Evolutionary conservation across 345 rosid species (phyloP), one percentile per base, ranked within the genome.

Genomic region (Eucalyptus grandis): DNA sequence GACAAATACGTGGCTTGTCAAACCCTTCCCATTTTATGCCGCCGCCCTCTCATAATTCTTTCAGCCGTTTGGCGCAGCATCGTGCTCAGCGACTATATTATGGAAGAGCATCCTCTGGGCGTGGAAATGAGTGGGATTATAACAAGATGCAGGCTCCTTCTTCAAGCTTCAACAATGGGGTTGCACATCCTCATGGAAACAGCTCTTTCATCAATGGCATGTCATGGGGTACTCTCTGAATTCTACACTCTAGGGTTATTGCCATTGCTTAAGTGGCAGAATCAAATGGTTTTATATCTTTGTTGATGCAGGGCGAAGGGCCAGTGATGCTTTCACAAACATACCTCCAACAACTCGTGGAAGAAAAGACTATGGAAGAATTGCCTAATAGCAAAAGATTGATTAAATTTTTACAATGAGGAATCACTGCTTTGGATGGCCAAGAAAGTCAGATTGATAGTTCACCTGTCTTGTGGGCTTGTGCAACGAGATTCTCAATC

Each of bases 1-100:
- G 99, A 88, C 93, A 91, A 90, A 91, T 95, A 87, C 97, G 93
- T 86, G 92, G 92, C 86, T 92, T 91, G 89, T 92, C 98, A 90
- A 95, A 94, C 93, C 91, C 95, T 90, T 90, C 96, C 72, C 93
- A 94, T 92, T 92, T 91, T 86, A 91, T 88, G 87, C 92, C 96
- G 26, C 98, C 95, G 85, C 80, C 92, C 82, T 67, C 96, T 10
- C 98, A 96, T 90, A 98, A 94, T 93, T 93, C 96, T 88, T 97
- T 97, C 14, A 98, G 99, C 91, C 98, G 99, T 82, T 95, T 98
- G 91, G 96, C 99, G 86, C 99, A 98, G 89, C 98, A 94, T 89
- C 95, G 95, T 90, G 92, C 90, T 87, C 98, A 90, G 51, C 94
- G 94, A 90, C 88, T 60, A 87, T 92, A 93, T 89, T 93, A 96